phyloP scores from a whole-genome alignment of 148 eudicot genomes.

The Diospyros lotus region DNA sequence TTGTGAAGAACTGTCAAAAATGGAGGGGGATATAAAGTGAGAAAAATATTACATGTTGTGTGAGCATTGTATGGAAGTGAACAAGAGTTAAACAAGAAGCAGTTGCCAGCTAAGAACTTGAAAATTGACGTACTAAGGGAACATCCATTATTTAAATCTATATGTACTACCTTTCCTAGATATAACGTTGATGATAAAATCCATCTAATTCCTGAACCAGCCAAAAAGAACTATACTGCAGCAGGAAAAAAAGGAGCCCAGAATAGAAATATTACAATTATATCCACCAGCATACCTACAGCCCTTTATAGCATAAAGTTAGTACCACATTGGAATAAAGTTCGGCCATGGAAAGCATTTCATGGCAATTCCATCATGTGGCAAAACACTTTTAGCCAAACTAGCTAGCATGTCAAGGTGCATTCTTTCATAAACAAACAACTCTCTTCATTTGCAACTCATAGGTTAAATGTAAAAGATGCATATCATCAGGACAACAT shows the following conservation, averaged over 20 bases:
- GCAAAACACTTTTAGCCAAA: no score
- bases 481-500: neutral
- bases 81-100: neutral
- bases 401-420: no score
- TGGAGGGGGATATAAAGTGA: neutral
- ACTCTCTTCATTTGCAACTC: neutral
- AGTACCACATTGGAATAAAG: neutral
- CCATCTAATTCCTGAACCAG: no score
- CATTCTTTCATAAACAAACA: no score
- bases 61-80: neutral
- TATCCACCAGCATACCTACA: neutral
- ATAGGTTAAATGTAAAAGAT: neutral
- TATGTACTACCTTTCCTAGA: no score
- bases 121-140: neutral
- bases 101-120: neutral
- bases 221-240: no score
- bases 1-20: conserved; percentile 58
- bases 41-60: neutral
- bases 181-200: no score
- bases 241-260: no score
- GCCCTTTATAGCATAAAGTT: neutral
- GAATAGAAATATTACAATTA: no score
- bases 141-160: no score
- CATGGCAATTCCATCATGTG: no score
- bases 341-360: no score